A percentile compares a stretch with the other conserved stretches of the same genome.
These are phyloP conservation scores for Trichoderma aggressivum DNA, from an alignment of 2,329 filamentous ascomycete species.

Conservation along the genomic window DNA sequence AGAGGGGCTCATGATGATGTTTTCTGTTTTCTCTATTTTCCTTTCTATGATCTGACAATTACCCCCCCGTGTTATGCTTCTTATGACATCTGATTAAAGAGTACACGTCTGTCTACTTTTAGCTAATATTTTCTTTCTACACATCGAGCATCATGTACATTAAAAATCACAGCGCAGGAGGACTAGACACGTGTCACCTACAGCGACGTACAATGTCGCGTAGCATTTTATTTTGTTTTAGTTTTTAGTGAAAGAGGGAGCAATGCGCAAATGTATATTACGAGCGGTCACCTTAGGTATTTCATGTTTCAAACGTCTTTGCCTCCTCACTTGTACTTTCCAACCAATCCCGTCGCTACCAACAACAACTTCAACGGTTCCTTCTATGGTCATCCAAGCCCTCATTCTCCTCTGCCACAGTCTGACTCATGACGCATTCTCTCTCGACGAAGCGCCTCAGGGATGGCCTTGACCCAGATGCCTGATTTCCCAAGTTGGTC, in stretches of 20 bases:
- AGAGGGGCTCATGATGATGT: neutral
- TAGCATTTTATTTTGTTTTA: neutral
- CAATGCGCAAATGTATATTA: slow-evolving; percentile 22
- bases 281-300: slow-evolving; percentile 23
- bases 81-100: neutral
- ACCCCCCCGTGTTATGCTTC: neutral
- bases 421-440: slow-evolving; percentile 38
- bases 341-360: neutral
- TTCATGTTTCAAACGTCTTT: neutral
- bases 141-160: slow-evolving; percentile 5
- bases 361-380: neutral
- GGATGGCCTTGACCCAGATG: slow-evolving; percentile 17
- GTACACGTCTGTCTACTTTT: neutral
- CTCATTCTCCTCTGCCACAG: slow-evolving; percentile 34
- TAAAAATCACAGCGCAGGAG: neutral
- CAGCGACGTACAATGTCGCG: neutral
- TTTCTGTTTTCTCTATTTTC: neutral
- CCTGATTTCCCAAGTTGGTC: slow-evolving; percentile 25
- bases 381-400: slow-evolving; percentile 16
- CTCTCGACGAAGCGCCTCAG: slow-evolving; percentile 29
- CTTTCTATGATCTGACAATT: neutral
- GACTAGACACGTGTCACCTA: neutral
- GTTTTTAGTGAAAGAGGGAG: neutral
- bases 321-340: neutral
- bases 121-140: slow-evolving; percentile 12